Percentiles rank a stretch among this genome's conserved stretches.
Conservation (phyloP, 768 basidiomycete species). For the Mycena galericulata region DNA sequence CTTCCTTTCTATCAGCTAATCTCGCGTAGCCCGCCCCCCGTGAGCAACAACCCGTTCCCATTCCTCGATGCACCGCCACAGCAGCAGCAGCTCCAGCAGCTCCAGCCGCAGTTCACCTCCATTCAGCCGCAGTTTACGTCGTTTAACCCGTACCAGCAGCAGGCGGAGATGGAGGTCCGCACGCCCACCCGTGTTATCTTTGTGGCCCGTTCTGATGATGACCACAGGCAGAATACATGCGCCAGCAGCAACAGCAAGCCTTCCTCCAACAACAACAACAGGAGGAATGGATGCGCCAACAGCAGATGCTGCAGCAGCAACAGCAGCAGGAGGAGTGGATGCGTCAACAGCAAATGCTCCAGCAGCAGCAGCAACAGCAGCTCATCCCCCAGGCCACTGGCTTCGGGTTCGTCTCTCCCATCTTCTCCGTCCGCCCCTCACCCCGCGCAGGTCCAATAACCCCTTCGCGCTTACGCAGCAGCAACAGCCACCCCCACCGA, state of each 20-base stretch:
- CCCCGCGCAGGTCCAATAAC: slow-evolving; percentile 83
- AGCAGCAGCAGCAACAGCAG: slow-evolving; percentile 51
- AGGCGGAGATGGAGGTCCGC: slow-evolving; percentile 86
- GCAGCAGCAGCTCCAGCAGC: slow-evolving; percentile 51
- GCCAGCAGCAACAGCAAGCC: slow-evolving; percentile 65
- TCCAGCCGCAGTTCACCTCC: slow-evolving; percentile 82
- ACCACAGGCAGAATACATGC: slow-evolving; percentile 74
- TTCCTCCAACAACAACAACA: slow-evolving; percentile 54
- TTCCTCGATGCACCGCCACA: slow-evolving; percentile 69
- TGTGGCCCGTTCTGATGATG: not conserved
- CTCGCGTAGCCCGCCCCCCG: slow-evolving; percentile 44
- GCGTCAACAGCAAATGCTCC: slow-evolving; percentile 28
- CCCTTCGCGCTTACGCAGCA: slow-evolving; percentile 78
- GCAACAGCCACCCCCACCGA: slow-evolving; percentile 50
- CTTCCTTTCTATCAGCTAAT: slow-evolving; percentile 22
- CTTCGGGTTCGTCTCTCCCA: slow-evolving; percentile 67
- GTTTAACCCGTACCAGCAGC: slow-evolving; percentile 95
- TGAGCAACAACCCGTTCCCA: slow-evolving; percentile 69
- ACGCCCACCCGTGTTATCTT: slow-evolving; percentile 45
- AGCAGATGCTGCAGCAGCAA: slow-evolving; percentile 59
- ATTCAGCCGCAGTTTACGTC: slow-evolving; percentile 90
- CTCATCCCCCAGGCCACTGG: slow-evolving; percentile 75
- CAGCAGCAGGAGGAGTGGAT: slow-evolving; percentile 59
- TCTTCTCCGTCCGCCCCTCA: slow-evolving; percentile 36
- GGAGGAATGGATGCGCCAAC: slow-evolving; percentile 57